Percentiles rank a stretch among this genome's conserved stretches.
These are phyloP conservation scores for Tuber calosporum DNA, from an alignment of 495 filamentous ascomycete genomes.

Conservation along the genomic window DNA sequence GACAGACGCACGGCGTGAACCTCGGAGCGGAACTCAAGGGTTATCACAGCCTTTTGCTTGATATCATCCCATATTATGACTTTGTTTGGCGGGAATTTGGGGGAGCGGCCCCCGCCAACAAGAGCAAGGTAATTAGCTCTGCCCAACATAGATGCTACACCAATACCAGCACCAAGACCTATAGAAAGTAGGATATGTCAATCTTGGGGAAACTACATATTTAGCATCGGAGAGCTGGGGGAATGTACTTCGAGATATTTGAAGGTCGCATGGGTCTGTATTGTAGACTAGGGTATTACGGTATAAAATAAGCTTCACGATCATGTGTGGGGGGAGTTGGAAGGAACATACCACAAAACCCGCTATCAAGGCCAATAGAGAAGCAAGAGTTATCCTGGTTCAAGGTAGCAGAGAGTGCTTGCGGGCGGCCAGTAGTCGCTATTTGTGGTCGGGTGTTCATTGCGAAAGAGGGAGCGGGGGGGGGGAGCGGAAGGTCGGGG, in stretches of 20 bases:
- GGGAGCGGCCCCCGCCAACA: constrained; percentile 78
- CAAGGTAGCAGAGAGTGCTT: constrained; percentile 76
- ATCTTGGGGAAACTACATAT: constrained; percentile 3
- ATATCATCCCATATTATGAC: constrained; percentile 88
- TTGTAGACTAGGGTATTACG: constrained; percentile 58
- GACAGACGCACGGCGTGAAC: constrained; percentile 73
- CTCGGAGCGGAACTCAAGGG: constrained; percentile 65
- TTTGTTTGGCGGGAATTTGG: constrained; percentile 83
- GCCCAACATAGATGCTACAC: constrained; percentile 77
- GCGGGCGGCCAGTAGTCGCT: constrained; percentile 63
- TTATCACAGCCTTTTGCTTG: constrained; percentile 65
- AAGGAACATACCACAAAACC: constrained; percentile 66
- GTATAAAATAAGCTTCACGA: constrained; percentile 22
- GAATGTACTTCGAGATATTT: constrained; percentile 56
- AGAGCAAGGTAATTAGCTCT: constrained; percentile 81
- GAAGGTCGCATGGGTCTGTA: constrained; percentile 66
- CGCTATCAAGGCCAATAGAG: constrained; percentile 76
- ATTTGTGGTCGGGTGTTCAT: constrained; percentile 92
- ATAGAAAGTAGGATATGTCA: constrained; percentile 6
- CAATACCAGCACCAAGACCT: constrained; percentile 85
- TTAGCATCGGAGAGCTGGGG: constrained; percentile 29
- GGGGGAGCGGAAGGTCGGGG: constrained; percentile 6
- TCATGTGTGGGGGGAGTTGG: not conserved
- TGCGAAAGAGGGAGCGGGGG: constrained; percentile 27
- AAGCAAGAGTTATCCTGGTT: constrained; percentile 84